Evolutionary conservation across 768 basidiomycete species (phyloP).

Genomic region (Macrocybe gigantea): DNA sequence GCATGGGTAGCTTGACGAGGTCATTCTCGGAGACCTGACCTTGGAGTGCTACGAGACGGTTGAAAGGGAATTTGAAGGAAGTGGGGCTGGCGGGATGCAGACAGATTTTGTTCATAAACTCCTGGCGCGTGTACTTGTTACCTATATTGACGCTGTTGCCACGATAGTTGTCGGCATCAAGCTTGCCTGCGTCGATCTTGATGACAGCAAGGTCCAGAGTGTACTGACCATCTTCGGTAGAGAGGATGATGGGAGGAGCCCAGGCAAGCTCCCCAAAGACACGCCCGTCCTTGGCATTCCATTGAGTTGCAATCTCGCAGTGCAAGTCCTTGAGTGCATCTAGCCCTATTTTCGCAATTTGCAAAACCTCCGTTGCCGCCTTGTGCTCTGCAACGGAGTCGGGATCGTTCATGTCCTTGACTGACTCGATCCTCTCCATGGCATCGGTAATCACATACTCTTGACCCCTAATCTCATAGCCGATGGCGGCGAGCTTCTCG

Average conservation of each 20-base stretch:
- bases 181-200: constrained; percentile 15
- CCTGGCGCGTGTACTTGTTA: neutral
- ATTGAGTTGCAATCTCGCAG: constrained; percentile 15
- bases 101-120: constrained; percentile 11
- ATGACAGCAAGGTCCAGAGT: constrained; percentile 21
- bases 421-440: constrained; percentile 4
- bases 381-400: neutral
- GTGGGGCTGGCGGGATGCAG: constrained; percentile 5
- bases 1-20: constrained; percentile 19
- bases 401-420: constrained; percentile 5
- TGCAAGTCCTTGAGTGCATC: constrained; percentile 10
- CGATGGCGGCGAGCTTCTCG: constrained; percentile 8
- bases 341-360: constrained; percentile 5
- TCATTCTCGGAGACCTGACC: constrained; percentile 21
- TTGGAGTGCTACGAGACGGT: constrained; percentile 19
- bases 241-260: constrained; percentile 19
- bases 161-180: constrained; percentile 13
- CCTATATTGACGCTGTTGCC: constrained; percentile 26
- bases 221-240: constrained; percentile 9
- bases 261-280: constrained; percentile 20
- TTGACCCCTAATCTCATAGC: constrained; percentile 8
- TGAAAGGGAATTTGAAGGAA: constrained; percentile 21
- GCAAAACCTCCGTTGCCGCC: neutral
- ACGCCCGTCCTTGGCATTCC: constrained; percentile 13
- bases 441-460: neutral